Conservation (phyloP, 1,284 basidiomycete genomes). For the Hemileia vastatrix region DNA sequence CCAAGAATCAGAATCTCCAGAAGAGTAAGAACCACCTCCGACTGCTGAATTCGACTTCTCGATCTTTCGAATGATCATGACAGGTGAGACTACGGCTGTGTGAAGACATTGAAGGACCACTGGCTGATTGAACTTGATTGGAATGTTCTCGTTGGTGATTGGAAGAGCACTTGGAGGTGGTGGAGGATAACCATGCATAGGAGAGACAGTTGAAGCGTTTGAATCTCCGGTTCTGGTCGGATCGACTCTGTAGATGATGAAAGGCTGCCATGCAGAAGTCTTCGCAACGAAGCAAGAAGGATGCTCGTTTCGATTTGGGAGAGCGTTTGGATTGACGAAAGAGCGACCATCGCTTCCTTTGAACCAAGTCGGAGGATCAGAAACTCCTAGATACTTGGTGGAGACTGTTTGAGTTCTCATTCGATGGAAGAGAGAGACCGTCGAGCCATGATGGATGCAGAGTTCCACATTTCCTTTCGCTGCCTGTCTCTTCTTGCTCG, state of each 20-base stretch:
- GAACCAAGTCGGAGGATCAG: constrained; percentile 74
- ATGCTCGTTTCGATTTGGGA: no score
- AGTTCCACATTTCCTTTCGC: constrained; percentile 61
- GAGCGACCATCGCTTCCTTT: constrained; percentile 78
- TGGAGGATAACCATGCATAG: constrained; percentile 60
- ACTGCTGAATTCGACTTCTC: constrained; percentile 81
- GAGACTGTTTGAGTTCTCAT: constrained; percentile 61
- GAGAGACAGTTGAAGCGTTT: constrained; percentile 62
- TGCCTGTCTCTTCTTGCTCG: constrained; percentile 75
- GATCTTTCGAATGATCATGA: constrained; percentile 83
- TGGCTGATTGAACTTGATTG: constrained; percentile 90
- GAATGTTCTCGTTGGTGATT: constrained; percentile 58
- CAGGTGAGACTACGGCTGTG: constrained; percentile 82
- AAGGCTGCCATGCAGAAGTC: constrained; percentile 59
- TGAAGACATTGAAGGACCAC: constrained; percentile 91
- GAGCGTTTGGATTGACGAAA: constrained; percentile 66
- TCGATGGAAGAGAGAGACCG: constrained; percentile 87
- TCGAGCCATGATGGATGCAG: constrained; percentile 88
- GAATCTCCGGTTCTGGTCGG: no score
- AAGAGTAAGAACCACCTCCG: constrained; percentile 53
- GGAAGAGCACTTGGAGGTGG: constrained; percentile 79
- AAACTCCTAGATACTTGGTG: constrained; percentile 88
- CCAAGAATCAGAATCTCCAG: constrained; percentile 9
- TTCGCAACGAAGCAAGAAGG: no score
- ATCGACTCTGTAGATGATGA: constrained; percentile 70